A percentile compares a stretch with the other conserved stretches of the same genome.
phyloP scores from a whole-genome alignment of 495 filamentous ascomycete genomes.

The Talaromyces liani region DNA sequence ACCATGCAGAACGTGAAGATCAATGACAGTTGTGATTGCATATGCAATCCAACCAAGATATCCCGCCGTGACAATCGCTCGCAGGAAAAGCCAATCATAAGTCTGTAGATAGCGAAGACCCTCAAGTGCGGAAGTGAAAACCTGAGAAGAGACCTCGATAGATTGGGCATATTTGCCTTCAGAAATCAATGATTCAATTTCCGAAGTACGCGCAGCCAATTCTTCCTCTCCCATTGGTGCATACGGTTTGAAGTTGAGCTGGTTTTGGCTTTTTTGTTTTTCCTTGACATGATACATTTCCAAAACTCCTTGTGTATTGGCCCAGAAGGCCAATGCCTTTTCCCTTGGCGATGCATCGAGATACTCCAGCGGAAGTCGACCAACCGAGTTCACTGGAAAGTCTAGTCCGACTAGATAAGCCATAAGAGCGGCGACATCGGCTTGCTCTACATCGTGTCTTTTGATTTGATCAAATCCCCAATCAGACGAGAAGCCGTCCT shows the following conservation, averaged over 20 bases:
- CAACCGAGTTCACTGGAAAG: conserved; percentile 95
- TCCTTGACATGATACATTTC: conserved; percentile 99
- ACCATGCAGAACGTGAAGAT: conserved; percentile 80
- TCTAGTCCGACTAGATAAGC: conserved; percentile 85
- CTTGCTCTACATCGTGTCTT: conserved; percentile 87
- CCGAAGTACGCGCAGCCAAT: conserved; percentile 58
- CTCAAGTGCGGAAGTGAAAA: conserved; percentile 70
- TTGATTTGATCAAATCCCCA: conserved; percentile 77
- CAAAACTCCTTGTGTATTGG: conserved; percentile 81
- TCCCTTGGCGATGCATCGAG: conserved; percentile 60
- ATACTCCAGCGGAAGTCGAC: conserved; percentile 81
- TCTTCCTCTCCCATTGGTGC: conserved; percentile 49
- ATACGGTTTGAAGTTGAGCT: conserved; percentile 73
- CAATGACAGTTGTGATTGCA: conserved; percentile 83
- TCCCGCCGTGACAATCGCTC: conserved; percentile 85
- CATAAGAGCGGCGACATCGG: conserved; percentile 95
- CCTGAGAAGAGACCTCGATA: conserved; percentile 63
- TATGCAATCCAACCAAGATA: conserved; percentile 97
- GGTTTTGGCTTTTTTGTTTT: conserved; percentile 64
- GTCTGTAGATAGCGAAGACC: conserved; percentile 94
- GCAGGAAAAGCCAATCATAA: conserved; percentile 95
- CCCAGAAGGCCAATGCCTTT: conserved; percentile 79
- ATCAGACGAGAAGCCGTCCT: conserved; percentile 85
- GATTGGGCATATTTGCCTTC: conserved; percentile 60
- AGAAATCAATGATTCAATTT: conserved; percentile 61